These are phyloP conservation scores for Solanum paucissectum DNA, from an alignment of 257 asterid genomes.

Conservation along the genomic window DNA sequence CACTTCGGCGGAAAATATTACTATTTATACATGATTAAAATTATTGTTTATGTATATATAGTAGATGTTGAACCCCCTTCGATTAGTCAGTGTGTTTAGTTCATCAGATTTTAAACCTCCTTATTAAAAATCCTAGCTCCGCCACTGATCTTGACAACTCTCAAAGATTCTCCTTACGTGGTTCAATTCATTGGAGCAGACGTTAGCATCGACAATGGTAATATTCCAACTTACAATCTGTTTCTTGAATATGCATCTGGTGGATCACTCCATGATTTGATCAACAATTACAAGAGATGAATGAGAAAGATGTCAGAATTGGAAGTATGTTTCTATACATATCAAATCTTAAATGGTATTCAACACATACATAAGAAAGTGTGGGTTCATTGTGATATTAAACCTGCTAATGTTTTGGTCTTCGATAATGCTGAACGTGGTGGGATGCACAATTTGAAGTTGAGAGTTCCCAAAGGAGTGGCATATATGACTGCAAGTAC, in stretches of 20 bases:
- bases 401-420: neutral
- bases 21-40: too few species aligned
- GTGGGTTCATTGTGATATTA: slow-evolving; percentile 6
- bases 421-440: neutral
- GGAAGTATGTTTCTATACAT: neutral
- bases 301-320: neutral
- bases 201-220: neutral
- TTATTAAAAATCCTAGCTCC: too few species aligned
- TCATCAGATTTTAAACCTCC: too few species aligned
- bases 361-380: neutral
- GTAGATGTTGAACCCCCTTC: too few species aligned
- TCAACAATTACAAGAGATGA: neutral
- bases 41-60: too few species aligned
- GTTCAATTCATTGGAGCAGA: neutral
- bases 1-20: too few species aligned
- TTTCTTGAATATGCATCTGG: neutral
- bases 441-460: neutral
- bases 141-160: neutral
- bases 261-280: neutral
- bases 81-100: too few species aligned
- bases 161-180: neutral
- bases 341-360: neutral
- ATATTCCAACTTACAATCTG: neutral
- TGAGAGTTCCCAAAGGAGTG: neutral
- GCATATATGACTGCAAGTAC: neutral